phyloP scores from a whole-genome alignment of 2,329 filamentous ascomycete genomes.

The Nemania diffusa region DNA sequence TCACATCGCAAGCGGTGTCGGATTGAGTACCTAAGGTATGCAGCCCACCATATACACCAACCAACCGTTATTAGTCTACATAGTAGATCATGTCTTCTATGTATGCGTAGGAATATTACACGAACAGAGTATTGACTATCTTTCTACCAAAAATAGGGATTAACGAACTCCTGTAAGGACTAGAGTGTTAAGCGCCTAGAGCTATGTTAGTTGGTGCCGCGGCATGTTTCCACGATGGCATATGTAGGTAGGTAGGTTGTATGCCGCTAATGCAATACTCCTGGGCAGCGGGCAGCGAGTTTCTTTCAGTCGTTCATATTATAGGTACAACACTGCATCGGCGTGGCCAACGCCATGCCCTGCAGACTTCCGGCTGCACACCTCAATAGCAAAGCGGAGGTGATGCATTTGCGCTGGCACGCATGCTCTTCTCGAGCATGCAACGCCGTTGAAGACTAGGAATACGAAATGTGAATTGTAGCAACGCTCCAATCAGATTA shows the following conservation, averaged over 20 bases:
- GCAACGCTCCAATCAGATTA: constrained; percentile 14
- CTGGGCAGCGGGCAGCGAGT: no score
- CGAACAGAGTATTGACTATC: no score
- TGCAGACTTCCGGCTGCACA: constrained; percentile 2
- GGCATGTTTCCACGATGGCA: not conserved
- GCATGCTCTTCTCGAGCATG: not conserved
- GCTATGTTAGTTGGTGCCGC: not conserved
- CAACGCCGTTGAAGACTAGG: constrained; percentile 11
- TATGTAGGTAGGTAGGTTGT: not conserved
- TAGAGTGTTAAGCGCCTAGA: not conserved
- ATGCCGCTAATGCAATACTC: not conserved
- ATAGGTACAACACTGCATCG: constrained; percentile 7
- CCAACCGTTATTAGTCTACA: not conserved
- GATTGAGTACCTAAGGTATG: no score
- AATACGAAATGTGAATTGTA: constrained; percentile 26
- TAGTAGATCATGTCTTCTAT: no score
- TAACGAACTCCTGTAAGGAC: no score
- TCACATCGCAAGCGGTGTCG: constrained; percentile 7
- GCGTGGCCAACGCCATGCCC: constrained; percentile 2
- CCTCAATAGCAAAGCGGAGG: constrained; percentile 17
- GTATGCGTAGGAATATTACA: no score
- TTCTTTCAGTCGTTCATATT: no score
- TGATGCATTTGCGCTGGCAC: constrained; percentile 2
- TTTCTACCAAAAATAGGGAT: no score
- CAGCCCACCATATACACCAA: no score